Evolutionary conservation across 148 eudicot species (phyloP).

Genomic region (Diospyros lotus): DNA sequence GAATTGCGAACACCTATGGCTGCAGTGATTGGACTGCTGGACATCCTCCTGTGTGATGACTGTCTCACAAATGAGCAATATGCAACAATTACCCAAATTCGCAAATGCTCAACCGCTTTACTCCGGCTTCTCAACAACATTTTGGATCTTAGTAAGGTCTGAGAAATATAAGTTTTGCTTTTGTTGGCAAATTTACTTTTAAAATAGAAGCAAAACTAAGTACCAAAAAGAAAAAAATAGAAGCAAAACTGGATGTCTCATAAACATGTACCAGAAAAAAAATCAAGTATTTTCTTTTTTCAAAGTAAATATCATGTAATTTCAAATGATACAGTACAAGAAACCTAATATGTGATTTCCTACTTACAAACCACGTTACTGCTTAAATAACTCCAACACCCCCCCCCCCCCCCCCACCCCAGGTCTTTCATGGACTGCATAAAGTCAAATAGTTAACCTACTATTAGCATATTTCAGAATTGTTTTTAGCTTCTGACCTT

Average conservation of each 20-base stretch:
- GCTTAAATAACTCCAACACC: not conserved
- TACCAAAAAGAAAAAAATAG: too few relatives aligned
- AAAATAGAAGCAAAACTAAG: too few relatives aligned
- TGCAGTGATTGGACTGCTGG: slow-evolving; percentile 95
- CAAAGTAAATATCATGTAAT: too few relatives aligned
- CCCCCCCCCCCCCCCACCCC: too few relatives aligned
- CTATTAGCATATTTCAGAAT: not conserved
- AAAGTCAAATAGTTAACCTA: not conserved
- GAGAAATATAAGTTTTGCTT: not conserved
- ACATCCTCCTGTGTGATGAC: slow-evolving; percentile 80
- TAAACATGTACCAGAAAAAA: not conserved
- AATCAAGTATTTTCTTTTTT: not conserved
- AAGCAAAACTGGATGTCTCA: too few relatives aligned
- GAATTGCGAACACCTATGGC: slow-evolving; percentile 99
- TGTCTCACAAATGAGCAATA: slow-evolving; percentile 84
- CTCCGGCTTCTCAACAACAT: slow-evolving; percentile 94
- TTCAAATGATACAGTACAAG: not conserved
- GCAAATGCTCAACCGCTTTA: slow-evolving; percentile 88
- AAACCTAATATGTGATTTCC: not conserved
- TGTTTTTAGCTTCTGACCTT: not conserved
- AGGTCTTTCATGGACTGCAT: not conserved
- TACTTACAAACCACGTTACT: not conserved
- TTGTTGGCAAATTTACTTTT: too few relatives aligned
- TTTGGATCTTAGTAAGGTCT: slow-evolving; percentile 93
- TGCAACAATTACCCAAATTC: slow-evolving; percentile 75